Base-by-base conservation (phyloP, 805 yeast species). In the Saccharomycopsis sp. region DNA sequence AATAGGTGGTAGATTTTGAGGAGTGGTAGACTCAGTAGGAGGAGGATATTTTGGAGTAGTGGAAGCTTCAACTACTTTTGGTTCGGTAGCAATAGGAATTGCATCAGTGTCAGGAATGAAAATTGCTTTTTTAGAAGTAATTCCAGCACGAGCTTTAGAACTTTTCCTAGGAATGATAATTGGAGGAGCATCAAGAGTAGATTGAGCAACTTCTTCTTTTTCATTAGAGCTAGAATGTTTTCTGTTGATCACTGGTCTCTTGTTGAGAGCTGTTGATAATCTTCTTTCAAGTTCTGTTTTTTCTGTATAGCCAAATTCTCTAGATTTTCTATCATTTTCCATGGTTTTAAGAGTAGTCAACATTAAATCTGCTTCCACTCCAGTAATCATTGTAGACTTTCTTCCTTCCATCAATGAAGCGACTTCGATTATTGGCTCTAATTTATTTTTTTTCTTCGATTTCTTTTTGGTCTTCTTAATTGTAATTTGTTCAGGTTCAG, bases 341-440 rank as follows among this genome's bases (percentile, higher is more conserved):
- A 43, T 39, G 8, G 31, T 21, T 6, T 27, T 29, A 13, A 42
- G 18, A 20, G 46, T 43, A 18, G 42, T 43, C 34, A 30, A 18
- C 40, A 39, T 31, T 18, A 43, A 27, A 25, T 43, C 40, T 14
- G 46, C 46, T 33, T 43, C 46, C 17, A 43, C 37, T n/a, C 46
- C 46, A 9, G 23, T 27, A 10, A 42, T 20, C 5, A 36, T 41
- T n/a, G 30, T 27, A 9, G 43, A 39, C n/a, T 32, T 31, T 43
- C 41, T 43, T 14, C 44, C 34, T 19, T 44, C 44, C 29, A 27
- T 28, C 12, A 44, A 34, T 3, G 47, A 44, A 13, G 36, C 31
- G 21, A 44, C 47, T 26, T 44, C 47, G 25, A 40, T 23, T 19
- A 44, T 44, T 10, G 47, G 47, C 18, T 44, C 47, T 26, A 44